Percentiles rank a stretch among this genome's conserved stretches.
Conservation (phyloP, 306 rosid species). For the Parietaria judaica region DNA sequence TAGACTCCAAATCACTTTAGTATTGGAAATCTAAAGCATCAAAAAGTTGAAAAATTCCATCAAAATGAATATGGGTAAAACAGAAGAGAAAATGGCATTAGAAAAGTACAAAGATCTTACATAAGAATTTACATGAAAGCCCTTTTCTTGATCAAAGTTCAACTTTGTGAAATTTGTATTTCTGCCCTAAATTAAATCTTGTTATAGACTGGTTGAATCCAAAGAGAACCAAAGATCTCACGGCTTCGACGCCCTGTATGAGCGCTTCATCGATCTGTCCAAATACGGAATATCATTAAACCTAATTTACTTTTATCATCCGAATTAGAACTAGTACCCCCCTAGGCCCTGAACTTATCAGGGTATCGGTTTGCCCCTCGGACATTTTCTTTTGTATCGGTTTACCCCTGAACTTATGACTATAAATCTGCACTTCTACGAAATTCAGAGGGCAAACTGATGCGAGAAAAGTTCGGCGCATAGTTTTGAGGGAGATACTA, state of each 20-base stretch:
- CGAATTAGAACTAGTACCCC: not conserved
- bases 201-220: conserved; percentile 59
- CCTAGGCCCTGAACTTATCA: too few relatives aligned
- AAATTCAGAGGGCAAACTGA: too few relatives aligned
- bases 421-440: too few relatives aligned
- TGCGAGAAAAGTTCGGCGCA: too few relatives aligned
- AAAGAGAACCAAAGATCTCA: conserved; percentile 42
- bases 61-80: too few relatives aligned
- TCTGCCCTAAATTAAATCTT: conserved; percentile 73
- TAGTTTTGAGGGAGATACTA: too few relatives aligned
- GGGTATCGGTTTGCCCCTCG: too few relatives aligned
- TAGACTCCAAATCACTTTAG: too few relatives aligned
- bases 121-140: not conserved
- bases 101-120: not conserved
- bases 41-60: too few relatives aligned
- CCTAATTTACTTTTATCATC: not conserved
- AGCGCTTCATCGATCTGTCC: conserved; percentile 65
- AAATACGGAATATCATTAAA: not conserved
- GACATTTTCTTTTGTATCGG: too few relatives aligned
- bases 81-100: not conserved
- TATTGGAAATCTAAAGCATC: too few relatives aligned
- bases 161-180: conserved; percentile 78
- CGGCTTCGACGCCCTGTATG: conserved; percentile 74
- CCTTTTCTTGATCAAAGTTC: conserved; percentile 16
- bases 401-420: too few relatives aligned